Conservation (phyloP, 179 eudicot genomes). For the Beta macrorhiza region DNA sequence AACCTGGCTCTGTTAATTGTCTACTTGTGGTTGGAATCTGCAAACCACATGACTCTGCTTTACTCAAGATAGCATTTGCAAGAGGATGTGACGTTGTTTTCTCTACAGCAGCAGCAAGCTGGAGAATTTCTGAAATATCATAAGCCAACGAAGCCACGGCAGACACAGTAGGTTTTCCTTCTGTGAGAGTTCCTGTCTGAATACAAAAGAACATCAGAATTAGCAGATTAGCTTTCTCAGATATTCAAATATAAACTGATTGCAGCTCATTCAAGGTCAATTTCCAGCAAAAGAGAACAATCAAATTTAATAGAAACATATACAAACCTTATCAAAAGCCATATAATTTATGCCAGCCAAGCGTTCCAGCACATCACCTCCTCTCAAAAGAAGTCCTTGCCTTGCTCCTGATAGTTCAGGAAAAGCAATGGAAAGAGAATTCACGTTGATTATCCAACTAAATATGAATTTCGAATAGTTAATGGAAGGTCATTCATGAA, state of each 20-base stretch:
- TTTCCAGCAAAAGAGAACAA: neutral
- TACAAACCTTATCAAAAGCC: conserved; percentile 79
- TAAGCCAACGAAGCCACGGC: conserved; percentile 55
- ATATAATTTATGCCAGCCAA: conserved; percentile 67
- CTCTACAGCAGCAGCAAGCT: conserved; percentile 96
- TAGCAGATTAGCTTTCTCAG: conserved; percentile 15
- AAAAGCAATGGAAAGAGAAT: neutral
- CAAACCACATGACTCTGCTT: conserved; percentile 70
- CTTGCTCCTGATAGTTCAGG: conserved; percentile 66
- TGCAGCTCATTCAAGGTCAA: conserved; percentile 5
- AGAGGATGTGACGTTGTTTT: conserved; percentile 93
- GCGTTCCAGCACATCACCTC: conserved; percentile 94
- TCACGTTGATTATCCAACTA: neutral
- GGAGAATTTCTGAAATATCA: conserved; percentile 62
- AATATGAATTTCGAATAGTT: neutral
- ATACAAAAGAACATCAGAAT: neutral
- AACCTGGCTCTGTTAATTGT: conserved; percentile 91
- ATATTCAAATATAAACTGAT: neutral
- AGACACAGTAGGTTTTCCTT: conserved; percentile 87
- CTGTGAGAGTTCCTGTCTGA: conserved; percentile 97
- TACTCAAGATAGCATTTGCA: conserved; percentile 75
- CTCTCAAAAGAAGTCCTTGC: conserved; percentile 90
- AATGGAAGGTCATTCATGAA: neutral
- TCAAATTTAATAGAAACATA: neutral
- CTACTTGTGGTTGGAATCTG: conserved; percentile 67